phyloP scores from a whole-genome alignment of 495 filamentous ascomycete species.

The Bacidia rubella region DNA sequence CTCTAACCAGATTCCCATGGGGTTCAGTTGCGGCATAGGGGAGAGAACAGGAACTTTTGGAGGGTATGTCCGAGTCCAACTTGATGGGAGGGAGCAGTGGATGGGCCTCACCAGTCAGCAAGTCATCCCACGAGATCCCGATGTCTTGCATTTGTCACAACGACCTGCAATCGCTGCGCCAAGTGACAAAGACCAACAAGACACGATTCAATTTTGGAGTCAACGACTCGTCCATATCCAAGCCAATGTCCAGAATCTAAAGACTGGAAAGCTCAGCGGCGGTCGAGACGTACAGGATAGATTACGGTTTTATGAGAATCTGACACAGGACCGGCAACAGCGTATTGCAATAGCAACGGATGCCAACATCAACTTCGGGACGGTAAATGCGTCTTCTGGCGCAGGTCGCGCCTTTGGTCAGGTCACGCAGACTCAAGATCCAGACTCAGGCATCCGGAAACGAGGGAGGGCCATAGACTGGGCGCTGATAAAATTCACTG shows the following conservation, averaged over 20 bases:
- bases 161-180: not conserved
- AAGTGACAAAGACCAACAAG: no score
- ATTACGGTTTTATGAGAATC: not conserved
- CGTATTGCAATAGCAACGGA: not conserved
- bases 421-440: not conserved
- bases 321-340: not conserved
- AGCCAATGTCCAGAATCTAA: not conserved
- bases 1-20: not conserved
- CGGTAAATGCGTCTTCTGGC: not conserved
- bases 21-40: not conserved
- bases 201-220: no score
- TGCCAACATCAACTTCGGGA: not conserved
- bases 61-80: not conserved
- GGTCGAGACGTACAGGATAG: not conserved
- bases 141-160: not conserved
- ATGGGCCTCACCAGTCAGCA: not conserved
- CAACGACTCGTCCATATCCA: no score
- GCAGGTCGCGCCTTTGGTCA: not conserved
- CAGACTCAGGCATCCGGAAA: not conserved
- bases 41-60: not conserved
- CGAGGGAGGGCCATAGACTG: not conserved
- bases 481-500: not conserved
- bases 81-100: not conserved
- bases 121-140: not conserved
- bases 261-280: not conserved